Evolutionary conservation across 202 grass and related monocot genomes (phyloP), one percentile per base, ranked within the genome.

Genomic region (Schoenoplectus triqueter): DNA sequence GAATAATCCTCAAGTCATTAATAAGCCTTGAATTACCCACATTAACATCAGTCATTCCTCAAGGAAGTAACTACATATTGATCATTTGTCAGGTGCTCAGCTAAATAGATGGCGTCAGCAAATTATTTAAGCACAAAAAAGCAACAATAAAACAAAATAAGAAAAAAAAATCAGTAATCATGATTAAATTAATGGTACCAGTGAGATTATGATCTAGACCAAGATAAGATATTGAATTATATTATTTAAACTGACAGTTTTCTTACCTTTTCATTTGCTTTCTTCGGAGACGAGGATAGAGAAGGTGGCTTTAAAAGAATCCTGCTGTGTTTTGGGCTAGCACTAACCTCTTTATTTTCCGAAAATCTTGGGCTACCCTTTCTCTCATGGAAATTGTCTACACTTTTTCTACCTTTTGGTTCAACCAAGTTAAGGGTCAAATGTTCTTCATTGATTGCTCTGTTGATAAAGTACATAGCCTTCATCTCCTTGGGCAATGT

Each of bases 401-500:
- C 39, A 10, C 84, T 88, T 84, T 19, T 80, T 31, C 47, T 80
- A 10, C 40, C 42, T 65, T 77, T 89, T 59, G 83, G 46, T 55
- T 87, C 80, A 59, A 52, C 22, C 40, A 90, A 87, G 22, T 88
- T 87, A 44, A 85, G 87, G 39, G 75, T 86, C 61, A 90, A 89
- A 85, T 88, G 88, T 11, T 95, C 89, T 20, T 81, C 93, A 41
- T 94, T 95, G 80, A 99, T 99, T 85, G 96, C 93, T 72, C 93
- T 90, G 80, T 83, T 95, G 85, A 99, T 99, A 81, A 92, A 98
- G 89, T 95, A 94, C 93, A 94, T 92, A 59, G 93, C 89, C 83
- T 89, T 98, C 79, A 92, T 90, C 39, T 94, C 88, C 67, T 87
- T 64, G 22, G 66, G 44, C 17, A 89, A 64, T 39, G 86, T 86